Evolutionary conservation across 495 filamentous ascomycete genomes (phyloP).

Genomic region (Penicillium turbatum): DNA sequence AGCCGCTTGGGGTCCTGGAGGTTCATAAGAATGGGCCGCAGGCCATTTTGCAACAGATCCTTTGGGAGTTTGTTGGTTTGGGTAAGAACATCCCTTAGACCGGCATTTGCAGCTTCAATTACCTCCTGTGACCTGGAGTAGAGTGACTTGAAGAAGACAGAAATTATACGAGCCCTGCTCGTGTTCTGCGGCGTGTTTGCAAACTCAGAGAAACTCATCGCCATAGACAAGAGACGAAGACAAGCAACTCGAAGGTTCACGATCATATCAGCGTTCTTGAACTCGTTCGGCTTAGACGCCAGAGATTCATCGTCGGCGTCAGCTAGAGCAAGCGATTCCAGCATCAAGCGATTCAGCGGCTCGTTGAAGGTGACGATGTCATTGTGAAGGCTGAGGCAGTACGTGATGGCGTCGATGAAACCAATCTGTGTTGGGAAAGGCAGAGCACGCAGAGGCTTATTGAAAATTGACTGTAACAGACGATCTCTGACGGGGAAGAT

Average conservation of each 20-base stretch:
- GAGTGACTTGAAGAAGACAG: constrained; percentile 94
- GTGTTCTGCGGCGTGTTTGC: constrained; percentile 63
- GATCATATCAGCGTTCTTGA: constrained; percentile 85
- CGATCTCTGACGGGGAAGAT: constrained; percentile 83
- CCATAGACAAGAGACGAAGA: constrained; percentile 85
- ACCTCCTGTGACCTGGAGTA: constrained; percentile 89
- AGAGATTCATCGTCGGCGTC: constrained; percentile 90
- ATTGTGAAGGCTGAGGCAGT: constrained; percentile 78
- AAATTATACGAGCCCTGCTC: constrained; percentile 78
- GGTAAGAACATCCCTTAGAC: constrained; percentile 75
- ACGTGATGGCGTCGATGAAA: constrained; percentile 95
- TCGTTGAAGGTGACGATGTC: constrained; percentile 89
- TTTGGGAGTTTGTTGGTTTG: constrained; percentile 91
- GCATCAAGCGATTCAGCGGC: constrained; percentile 77
- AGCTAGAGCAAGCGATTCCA: constrained; percentile 87
- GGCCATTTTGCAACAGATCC: constrained; percentile 87
- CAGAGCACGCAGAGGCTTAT: constrained; percentile 86
- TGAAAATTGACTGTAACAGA: constrained; percentile 80
- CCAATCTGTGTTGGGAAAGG: constrained; percentile 93
- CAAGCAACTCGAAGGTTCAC: constrained; percentile 90
- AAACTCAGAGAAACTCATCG: constrained; percentile 89
- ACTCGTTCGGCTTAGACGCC: constrained; percentile 78
- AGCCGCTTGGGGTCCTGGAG: constrained; percentile 90
- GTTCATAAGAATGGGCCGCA: constrained; percentile 92
- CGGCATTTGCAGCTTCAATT: constrained; percentile 89